Evolutionary conservation across 164 flowering plant genomes (phyloP), one percentile per base, ranked within the genome.

Genomic region (Aristolochia contorta): DNA sequence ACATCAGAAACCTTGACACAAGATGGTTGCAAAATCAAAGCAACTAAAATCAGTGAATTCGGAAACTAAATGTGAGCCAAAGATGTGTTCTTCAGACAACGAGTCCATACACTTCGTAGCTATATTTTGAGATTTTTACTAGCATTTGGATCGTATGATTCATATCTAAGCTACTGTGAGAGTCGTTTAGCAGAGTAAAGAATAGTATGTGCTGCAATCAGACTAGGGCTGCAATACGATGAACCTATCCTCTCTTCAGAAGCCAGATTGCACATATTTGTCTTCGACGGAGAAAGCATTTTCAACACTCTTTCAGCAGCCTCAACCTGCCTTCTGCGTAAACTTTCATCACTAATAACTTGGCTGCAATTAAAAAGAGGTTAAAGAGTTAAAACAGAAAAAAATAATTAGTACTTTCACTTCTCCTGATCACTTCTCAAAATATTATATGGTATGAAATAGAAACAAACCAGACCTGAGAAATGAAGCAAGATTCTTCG

Each of bases 171-270:
- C 32, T n/a, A 47, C 56, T 54, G 47, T 19, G 55, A 54, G 45
- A 49, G 60, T 16, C 58, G 54, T 63, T 59, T 73, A 23, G 48
- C 70, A 43, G 67, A 72, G 71, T 65, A 30, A 32, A 89, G 68
- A 47, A 90, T 76, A 63, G 84, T 73, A 21, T 76, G 69, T 63
- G 97, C 92, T 46, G 92, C 92, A 62, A 81, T 58, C 75, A 75
- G 67, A 65, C 95, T 84, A 22, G 97, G 90, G 12, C 71, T 70
- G 56, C 50, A 52, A 57, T 50, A 22, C 41, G 27, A 54, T 14
- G 50, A 59, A 22, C 53, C 54, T 41, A 49, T 56, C 60, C 70
- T 57, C 60, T 71, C 71, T 33, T 52, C 53, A 46, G 53, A 51
- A 22, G 4, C 57, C 21, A 63, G 51, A 18, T 59, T 48, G 51